Conservation (phyloP, 2,329 filamentous ascomycete genomes). For the Aureobasidium pullulans region DNA sequence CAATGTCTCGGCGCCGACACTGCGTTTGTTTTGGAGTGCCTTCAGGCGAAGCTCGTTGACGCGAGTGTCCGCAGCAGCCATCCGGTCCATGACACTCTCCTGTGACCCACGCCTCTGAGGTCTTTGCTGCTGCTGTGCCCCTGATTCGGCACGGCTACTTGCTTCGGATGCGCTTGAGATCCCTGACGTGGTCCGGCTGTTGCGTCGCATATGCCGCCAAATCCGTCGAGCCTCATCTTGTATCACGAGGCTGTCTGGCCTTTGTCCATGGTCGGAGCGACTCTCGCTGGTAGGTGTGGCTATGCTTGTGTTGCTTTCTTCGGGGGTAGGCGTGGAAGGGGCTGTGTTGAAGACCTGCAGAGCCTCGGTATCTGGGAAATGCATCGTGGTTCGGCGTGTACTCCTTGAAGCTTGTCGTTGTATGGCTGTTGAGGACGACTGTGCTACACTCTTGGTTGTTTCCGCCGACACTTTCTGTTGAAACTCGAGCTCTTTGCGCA, state of each 20-base stretch:
- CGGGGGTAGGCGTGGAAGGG: slow-evolving; percentile 1
- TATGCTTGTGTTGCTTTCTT: background rate
- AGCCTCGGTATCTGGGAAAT: background rate
- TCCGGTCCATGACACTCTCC: slow-evolving; percentile 10
- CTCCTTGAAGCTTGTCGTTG: background rate
- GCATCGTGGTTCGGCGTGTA: background rate
- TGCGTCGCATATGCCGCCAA: slow-evolving; percentile 32
- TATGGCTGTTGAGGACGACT: background rate
- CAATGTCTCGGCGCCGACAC: slow-evolving; percentile 34
- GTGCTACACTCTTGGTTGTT: background rate
- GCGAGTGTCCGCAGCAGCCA: slow-evolving; percentile 13
- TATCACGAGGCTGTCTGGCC: background rate
- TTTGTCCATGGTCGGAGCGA: background rate
- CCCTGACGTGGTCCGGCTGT: slow-evolving; percentile 12
- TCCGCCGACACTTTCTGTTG: background rate
- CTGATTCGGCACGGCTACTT: background rate
- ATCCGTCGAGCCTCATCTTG: slow-evolving; percentile 28
- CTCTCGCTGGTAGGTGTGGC: background rate
- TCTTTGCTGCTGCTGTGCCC: background rate
- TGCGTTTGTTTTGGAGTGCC: slow-evolving; percentile 34
- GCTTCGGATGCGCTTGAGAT: background rate
- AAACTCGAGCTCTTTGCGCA: slow-evolving; percentile 9
- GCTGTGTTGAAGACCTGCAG: slow-evolving; percentile 3
- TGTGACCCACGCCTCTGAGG: slow-evolving; percentile 4
- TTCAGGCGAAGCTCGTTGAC: slow-evolving; percentile 23